Evolutionary conservation across 768 basidiomycete species (phyloP).

Genomic region (Auricularia auricula-judae): DNA sequence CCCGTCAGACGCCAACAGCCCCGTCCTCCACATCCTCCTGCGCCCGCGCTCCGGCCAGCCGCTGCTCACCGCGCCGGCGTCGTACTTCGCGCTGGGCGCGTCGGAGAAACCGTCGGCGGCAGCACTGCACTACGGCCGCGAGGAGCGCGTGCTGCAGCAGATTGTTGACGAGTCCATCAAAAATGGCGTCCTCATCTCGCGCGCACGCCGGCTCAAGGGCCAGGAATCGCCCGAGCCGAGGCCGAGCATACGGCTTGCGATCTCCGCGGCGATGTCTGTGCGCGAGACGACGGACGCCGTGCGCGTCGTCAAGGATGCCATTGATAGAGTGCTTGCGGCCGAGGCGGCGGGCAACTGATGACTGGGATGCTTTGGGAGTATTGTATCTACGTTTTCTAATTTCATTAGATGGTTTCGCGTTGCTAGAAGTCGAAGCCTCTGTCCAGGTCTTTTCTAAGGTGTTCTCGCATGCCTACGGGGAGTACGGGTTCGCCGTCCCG

Average conservation of each 20-base stretch:
- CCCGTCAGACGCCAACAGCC: slow-evolving; percentile 76
- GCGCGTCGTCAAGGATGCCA: background rate
- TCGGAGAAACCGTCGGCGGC: slow-evolving; percentile 25
- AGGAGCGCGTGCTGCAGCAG: slow-evolving; percentile 80
- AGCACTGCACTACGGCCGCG: slow-evolving; percentile 43
- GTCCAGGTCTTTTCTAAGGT: slow-evolving; percentile 77
- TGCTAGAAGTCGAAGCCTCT: slow-evolving; percentile 70
- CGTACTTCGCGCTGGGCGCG: background rate
- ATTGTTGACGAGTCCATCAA: slow-evolving; percentile 78
- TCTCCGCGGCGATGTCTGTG: slow-evolving; percentile 67
- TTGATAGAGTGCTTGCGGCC: background rate
- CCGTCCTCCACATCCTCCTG: slow-evolving; percentile 66
- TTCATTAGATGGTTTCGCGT: background rate
- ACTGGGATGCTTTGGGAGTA: background rate
- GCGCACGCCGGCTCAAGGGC: slow-evolving; percentile 67
- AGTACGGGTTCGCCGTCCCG: slow-evolving; percentile 52
- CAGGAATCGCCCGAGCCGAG: slow-evolving; percentile 77
- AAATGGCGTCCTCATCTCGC: slow-evolving; percentile 78
- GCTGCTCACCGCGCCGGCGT: background rate
- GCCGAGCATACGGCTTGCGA: slow-evolving; percentile 77
- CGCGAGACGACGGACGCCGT: slow-evolving; percentile 76
- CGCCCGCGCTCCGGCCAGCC: background rate
- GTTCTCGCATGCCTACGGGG: slow-evolving; percentile 83
- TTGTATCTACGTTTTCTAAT: background rate
- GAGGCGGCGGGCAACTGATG: background rate